Evolutionary conservation across 768 basidiomycete genomes (phyloP).

Genomic region (Tulasnella sp.): DNA sequence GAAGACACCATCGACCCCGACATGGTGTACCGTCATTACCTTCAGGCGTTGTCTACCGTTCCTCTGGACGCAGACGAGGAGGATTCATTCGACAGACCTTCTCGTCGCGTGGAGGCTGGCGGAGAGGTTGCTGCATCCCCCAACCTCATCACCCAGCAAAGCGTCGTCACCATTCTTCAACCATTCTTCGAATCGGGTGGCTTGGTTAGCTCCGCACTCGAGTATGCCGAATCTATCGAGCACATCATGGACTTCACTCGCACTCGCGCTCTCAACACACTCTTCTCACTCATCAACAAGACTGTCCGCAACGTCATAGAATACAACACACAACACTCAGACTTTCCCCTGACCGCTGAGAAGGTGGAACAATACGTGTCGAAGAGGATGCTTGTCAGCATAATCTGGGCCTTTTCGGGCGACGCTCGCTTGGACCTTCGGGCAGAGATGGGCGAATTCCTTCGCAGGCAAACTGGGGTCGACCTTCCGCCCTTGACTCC

Average conservation of each 20-base stretch:
- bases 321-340: slow-evolving; percentile 90
- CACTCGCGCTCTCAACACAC: slow-evolving; percentile 86
- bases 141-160: slow-evolving; percentile 69
- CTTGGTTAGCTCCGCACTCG: slow-evolving; percentile 72
- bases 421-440: slow-evolving; percentile 90
- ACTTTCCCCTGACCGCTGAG: slow-evolving; percentile 84
- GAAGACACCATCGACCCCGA: slow-evolving; percentile 86
- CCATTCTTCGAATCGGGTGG: slow-evolving; percentile 80
- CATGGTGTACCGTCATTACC: slow-evolving; percentile 90
- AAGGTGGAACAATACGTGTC: slow-evolving; percentile 86
- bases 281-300: slow-evolving; percentile 97
- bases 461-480: slow-evolving; percentile 79
- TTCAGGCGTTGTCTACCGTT: slow-evolving; percentile 65
- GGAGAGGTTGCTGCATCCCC: slow-evolving; percentile 53
- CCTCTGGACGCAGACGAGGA: slow-evolving; percentile 90
- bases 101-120: slow-evolving; percentile 18
- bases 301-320: slow-evolving; percentile 89
- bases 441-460: slow-evolving; percentile 82
- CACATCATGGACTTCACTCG: slow-evolving; percentile 99
- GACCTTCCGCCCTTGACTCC: slow-evolving; percentile 74
- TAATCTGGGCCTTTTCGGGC: slow-evolving; percentile 98
- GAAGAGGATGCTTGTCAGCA: slow-evolving; percentile 82
- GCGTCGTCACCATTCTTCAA: slow-evolving; percentile 68
- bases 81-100: slow-evolving; percentile 39
- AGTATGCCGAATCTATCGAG: slow-evolving; percentile 77